Percentiles rank a stretch among this genome's conserved stretches.
Conservation (phyloP, 2,329 filamentous ascomycete species). For the Colletotrichum costaricense region DNA sequence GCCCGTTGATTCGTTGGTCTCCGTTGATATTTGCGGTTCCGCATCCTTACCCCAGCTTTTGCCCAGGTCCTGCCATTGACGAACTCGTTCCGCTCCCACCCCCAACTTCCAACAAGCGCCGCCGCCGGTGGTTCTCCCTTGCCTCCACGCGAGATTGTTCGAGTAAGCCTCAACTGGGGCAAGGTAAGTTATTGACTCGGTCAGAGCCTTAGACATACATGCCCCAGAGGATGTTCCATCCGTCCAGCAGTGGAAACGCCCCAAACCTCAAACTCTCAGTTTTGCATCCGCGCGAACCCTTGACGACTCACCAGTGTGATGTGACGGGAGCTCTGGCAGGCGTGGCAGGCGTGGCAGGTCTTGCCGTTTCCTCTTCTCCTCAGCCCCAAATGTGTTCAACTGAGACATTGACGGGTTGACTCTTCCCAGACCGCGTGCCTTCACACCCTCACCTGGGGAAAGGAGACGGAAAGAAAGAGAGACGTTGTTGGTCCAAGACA, state of each 20-base stretch:
- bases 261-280: not conserved
- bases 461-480: too few relatives aligned
- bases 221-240: not conserved
- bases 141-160: not conserved
- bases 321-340: not conserved
- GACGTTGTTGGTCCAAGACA: not conserved
- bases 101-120: not conserved
- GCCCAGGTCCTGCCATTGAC: not conserved
- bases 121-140: not conserved
- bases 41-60: not conserved
- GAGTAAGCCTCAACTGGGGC: constrained; percentile 15
- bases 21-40: not conserved
- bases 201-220: not conserved
- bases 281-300: not conserved
- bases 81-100: too few relatives aligned
- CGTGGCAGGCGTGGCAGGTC: not conserved
- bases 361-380: not conserved
- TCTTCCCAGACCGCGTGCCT: not conserved
- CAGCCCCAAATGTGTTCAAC: not conserved
- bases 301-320: not conserved
- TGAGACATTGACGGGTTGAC: constrained; percentile 17
- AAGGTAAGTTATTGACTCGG: not conserved
- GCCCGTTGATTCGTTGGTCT: not conserved
- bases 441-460: not conserved
- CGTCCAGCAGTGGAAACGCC: not conserved